Base-by-base conservation (phyloP, 805 yeast species). In the Saturnispora besseyi region DNA sequence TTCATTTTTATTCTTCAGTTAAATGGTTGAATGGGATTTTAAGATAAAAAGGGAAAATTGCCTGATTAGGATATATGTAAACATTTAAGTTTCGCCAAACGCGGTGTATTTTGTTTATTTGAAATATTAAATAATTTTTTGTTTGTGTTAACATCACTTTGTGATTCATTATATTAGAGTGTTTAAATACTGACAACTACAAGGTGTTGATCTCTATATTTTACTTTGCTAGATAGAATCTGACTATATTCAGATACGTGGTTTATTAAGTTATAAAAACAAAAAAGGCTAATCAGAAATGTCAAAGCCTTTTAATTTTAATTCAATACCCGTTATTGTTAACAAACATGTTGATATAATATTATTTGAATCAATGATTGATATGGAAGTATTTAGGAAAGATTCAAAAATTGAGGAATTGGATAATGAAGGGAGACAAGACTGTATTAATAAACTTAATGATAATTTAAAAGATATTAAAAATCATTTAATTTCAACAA, bases 61-160 rank as follows among this genome's bases (percentile, higher is more conserved):
- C 51, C 38, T 32, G 41, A 7, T 91, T 90, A 64, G 96, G 89
- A 60, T 81, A 81, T 55, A 91, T 89, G 66, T 82, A 79, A 54
- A 96, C 96, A 3, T 89, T 22, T 15, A 22, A 28, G 7, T 36
- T 36, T 36, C 3, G 10, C 30, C 30, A 38, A 6, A 38, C 42
- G 42, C 18, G n/a, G 31, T 24, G 30, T 38, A 22, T 38, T 22
- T 29, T 29, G 21, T 41, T 41, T 31, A 18, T 15, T 13, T 12
- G 44, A 26, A 28, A 26, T 15, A 21, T 15, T 21, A 41, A 26
- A 28, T 15, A 26, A 12, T 12, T 18, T 24, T 43, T 15, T 22
- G 9, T 31, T n/a, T 18, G 18, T 30, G 10, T 30, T 15, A 21
- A 11, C 12, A 4, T 30, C 32, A 13, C 30, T 30, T 31, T 28